phyloP scores from a whole-genome alignment of 2,329 filamentous ascomycete genomes.

The Nigrospora oryzae region DNA sequence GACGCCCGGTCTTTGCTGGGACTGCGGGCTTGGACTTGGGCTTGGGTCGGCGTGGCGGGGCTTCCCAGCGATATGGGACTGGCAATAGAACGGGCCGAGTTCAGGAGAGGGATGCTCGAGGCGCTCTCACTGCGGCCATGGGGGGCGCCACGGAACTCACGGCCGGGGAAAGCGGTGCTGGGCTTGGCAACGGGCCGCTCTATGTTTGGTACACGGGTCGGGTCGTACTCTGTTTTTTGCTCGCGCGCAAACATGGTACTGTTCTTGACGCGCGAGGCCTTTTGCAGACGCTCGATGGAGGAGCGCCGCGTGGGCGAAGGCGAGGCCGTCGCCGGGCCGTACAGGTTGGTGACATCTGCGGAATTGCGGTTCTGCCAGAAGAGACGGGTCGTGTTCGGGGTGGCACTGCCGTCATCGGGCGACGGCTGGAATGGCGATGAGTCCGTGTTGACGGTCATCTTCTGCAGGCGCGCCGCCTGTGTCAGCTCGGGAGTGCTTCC shows the following conservation, averaged over 20 bases:
- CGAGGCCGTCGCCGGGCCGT: conserved; percentile 49
- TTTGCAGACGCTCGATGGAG: conserved; percentile 92
- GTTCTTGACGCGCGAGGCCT: conserved; percentile 92
- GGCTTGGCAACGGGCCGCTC: conserved; percentile 75
- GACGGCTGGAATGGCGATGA: conserved; percentile 83
- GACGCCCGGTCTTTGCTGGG: conserved; percentile 67
- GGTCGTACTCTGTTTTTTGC: conserved; percentile 88
- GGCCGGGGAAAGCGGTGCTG: conserved; percentile 58
- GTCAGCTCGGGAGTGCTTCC: conserved; percentile 17
- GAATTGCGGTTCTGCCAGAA: conserved; percentile 81
- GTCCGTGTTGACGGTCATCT: conserved; percentile 61
- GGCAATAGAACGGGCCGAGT: conserved; percentile 38
- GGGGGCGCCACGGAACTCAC: conserved; percentile 37
- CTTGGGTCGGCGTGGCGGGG: background rate
- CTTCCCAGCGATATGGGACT: conserved; percentile 4
- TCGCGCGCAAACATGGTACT: conserved; percentile 95
- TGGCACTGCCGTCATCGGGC: conserved; percentile 45
- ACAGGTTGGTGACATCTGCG: conserved; percentile 56
- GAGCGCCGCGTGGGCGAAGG: conserved; percentile 71
- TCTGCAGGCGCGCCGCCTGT: conserved; percentile 31
- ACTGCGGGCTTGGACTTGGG: conserved; percentile 24
- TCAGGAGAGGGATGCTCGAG: conserved; percentile 49
- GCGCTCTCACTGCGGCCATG: conserved; percentile 51
- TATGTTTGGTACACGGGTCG: conserved; percentile 64
- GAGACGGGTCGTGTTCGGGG: conserved; percentile 64